These are phyloP conservation scores for Amylostereum areolatum DNA, from an alignment of 1,284 basidiomycete genomes.

Conservation along the genomic window DNA sequence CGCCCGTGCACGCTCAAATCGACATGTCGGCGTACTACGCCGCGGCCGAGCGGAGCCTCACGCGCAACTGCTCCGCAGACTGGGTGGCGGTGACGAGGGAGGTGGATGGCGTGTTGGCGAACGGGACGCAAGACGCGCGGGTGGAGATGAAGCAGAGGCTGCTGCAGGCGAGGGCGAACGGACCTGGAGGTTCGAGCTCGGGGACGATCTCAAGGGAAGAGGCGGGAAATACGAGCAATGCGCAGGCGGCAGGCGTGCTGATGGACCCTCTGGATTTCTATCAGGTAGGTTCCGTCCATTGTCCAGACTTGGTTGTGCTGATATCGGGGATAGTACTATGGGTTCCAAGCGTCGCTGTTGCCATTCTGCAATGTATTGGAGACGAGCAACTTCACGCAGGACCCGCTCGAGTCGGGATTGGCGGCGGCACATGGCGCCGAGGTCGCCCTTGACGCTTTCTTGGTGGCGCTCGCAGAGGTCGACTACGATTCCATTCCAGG, in stretches of 20 bases:
- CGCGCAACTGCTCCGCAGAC: conserved; percentile 47
- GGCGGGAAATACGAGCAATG: conserved; percentile 30
- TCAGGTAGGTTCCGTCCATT: no score
- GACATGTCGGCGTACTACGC: conserved; percentile 47
- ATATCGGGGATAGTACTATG: conserved; percentile 45
- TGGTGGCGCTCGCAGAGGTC: conserved; percentile 35
- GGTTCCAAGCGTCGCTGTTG: conserved; percentile 35
- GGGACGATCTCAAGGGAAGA: conserved; percentile 25
- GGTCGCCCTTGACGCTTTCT: conserved; percentile 33
- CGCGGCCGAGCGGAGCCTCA: conserved; percentile 42
- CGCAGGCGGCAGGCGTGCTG: conserved; percentile 34
- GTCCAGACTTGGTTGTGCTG: no score
- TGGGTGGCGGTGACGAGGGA: conserved; percentile 43
- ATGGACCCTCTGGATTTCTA: conserved; percentile 46
- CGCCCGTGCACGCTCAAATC: conserved; percentile 42
- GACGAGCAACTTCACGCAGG: conserved; percentile 34
- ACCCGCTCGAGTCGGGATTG: conserved; percentile 32
- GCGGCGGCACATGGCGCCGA: conserved; percentile 27
- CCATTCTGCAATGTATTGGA: conserved; percentile 45
- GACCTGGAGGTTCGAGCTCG: conserved; percentile 32
- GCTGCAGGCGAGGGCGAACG: conserved; percentile 33
- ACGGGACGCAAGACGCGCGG: conserved; percentile 24
- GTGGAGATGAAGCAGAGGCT: conserved; percentile 36
- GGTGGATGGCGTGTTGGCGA: conserved; percentile 34
- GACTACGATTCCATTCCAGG: conserved; percentile 40